Evolutionary conservation across 73 alveolate species (phyloP).

Genomic region (Diophrys sp.): DNA sequence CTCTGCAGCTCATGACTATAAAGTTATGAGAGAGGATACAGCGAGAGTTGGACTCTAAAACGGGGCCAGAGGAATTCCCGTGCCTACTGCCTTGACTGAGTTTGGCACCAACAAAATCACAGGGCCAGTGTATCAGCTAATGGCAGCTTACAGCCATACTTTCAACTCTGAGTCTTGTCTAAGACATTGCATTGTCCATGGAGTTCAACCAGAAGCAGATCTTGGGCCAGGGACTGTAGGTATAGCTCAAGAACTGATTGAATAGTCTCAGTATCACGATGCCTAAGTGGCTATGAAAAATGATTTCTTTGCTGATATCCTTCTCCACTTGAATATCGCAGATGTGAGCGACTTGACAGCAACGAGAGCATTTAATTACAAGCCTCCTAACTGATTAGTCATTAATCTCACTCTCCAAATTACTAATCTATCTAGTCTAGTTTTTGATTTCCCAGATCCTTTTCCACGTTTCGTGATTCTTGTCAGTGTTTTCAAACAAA

Average conservation of each 20-base stretch:
- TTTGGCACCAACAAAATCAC: slow-evolving; percentile 8
- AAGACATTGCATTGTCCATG: background rate
- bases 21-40: slow-evolving; percentile 29
- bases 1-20: slow-evolving; percentile 65
- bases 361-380: background rate
- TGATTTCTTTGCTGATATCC: background rate
- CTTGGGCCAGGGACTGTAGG: background rate
- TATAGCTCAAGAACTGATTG: background rate
- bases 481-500: too few species aligned
- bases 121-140: background rate
- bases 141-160: slow-evolving; percentile 1
- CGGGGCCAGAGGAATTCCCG: slow-evolving; percentile 2
- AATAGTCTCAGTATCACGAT: background rate
- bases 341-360: background rate
- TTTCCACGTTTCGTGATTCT: too few species aligned
- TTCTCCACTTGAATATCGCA: background rate
- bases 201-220: background rate
- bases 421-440: too few species aligned
- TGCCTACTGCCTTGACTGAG: slow-evolving; percentile 5
- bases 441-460: too few species aligned
- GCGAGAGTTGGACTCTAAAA: slow-evolving; percentile 6
- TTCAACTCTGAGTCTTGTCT: background rate
- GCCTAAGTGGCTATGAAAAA: slow-evolving; percentile 4
- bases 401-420: too few species aligned
- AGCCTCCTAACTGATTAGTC: too few species aligned